A percentile compares a stretch with the other conserved stretches of the same genome.
These are phyloP conservation scores for Scenedesmus sp. DNA, from an alignment of 163 green algal species.

Conservation along the genomic window DNA sequence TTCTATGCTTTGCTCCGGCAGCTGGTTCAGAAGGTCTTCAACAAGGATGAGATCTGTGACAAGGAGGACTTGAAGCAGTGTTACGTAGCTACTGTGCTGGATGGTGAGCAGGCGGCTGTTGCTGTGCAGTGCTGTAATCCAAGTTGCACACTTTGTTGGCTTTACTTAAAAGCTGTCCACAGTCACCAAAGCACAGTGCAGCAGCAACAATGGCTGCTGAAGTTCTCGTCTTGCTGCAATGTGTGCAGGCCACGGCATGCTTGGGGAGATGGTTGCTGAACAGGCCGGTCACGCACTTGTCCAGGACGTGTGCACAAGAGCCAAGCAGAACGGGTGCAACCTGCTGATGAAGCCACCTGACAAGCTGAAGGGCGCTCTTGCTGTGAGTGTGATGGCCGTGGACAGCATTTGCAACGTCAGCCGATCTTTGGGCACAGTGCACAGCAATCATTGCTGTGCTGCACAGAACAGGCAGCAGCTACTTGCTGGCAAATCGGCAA, in stretches of 20 bases:
- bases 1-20: not conserved
- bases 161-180: no score
- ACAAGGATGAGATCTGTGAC: constrained; percentile 25
- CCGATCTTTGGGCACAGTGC: not conserved
- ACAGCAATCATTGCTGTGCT: not conserved
- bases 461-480: not conserved
- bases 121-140: not conserved
- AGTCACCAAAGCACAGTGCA: no score
- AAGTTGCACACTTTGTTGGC: no score
- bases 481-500: not conserved
- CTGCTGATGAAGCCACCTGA: not conserved
- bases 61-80: constrained; percentile 34
- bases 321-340: constrained; percentile 7
- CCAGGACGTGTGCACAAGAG: constrained; percentile 41
- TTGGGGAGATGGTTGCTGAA: constrained; percentile 71
- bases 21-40: constrained; percentile 39
- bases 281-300: constrained; percentile 66
- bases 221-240: not conserved
- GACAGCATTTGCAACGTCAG: not conserved
- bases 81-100: constrained; percentile 61
- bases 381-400: not conserved
- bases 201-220: not conserved
- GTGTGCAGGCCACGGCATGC: constrained; percentile 75
- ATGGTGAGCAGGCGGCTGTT: constrained; percentile 36
- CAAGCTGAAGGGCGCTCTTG: not conserved